Evolutionary conservation across 2,329 filamentous ascomycete species (phyloP).

Genomic region (Westerdykella sp.): DNA sequence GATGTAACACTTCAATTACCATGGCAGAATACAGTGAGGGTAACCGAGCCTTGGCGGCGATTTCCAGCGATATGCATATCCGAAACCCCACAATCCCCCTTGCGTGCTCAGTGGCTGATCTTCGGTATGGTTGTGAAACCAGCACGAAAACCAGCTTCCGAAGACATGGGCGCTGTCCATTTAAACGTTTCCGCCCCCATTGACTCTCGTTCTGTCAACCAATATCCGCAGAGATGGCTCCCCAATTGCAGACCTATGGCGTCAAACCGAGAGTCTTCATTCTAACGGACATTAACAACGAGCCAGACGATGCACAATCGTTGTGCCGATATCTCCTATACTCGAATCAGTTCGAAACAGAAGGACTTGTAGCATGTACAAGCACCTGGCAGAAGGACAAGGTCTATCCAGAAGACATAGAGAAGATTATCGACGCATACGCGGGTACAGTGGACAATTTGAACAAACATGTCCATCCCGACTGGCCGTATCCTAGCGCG

Average conservation of each 20-base stretch:
- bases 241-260: constrained; percentile 20
- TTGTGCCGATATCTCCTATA: constrained; percentile 36
- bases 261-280: constrained; percentile 38
- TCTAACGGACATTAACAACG: constrained; percentile 37
- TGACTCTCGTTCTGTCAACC: background rate
- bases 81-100: background rate
- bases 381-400: constrained; percentile 37
- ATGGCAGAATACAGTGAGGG: too few relatives aligned
- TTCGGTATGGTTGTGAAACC: background rate
- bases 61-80: background rate
- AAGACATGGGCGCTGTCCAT: background rate
- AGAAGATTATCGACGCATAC: constrained; percentile 33
- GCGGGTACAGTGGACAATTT: constrained; percentile 40
- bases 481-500: constrained; percentile 26
- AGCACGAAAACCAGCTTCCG: background rate
- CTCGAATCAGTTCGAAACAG: constrained; percentile 35
- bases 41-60: background rate
- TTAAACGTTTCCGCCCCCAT: background rate
- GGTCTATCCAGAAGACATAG: constrained; percentile 31
- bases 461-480: constrained; percentile 42
- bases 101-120: background rate
- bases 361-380: constrained; percentile 36
- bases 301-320: constrained; percentile 37
- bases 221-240: constrained; percentile 13
- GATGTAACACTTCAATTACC: too few relatives aligned